phyloP scores from a whole-genome alignment of 257 asterid genomes.

The Leptodermis oblonga region DNA sequence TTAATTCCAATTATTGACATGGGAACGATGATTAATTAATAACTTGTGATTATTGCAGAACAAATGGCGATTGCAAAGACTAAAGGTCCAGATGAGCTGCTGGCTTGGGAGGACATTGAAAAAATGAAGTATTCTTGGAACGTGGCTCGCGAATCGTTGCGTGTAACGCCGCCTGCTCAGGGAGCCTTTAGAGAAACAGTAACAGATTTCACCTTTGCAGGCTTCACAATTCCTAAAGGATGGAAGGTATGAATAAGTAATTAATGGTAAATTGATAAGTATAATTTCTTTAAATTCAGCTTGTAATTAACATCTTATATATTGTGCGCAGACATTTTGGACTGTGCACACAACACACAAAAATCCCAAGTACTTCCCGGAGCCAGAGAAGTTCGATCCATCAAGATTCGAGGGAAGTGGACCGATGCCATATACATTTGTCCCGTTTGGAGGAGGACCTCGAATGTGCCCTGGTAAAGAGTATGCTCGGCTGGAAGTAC shows the following conservation, averaged over 20 bases:
- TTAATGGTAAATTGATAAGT: too few relatives aligned
- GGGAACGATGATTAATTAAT: background rate
- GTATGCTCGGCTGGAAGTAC: too few relatives aligned
- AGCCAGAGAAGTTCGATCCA: too few relatives aligned
- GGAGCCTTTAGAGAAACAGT: slow-evolving; percentile 1
- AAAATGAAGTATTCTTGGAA: too few relatives aligned
- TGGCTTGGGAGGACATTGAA: slow-evolving; percentile 29
- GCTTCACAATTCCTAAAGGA: too few relatives aligned
- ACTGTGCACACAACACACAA: background rate
- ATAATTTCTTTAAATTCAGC: too few relatives aligned
- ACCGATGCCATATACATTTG: slow-evolving; percentile 7
- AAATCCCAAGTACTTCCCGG: too few relatives aligned
- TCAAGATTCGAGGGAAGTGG: slow-evolving; percentile 8
- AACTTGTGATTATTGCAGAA: slow-evolving; percentile 16
- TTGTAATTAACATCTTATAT: background rate
- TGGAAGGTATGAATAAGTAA: too few relatives aligned
- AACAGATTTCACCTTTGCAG: too few relatives aligned
- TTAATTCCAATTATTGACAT: too few relatives aligned
- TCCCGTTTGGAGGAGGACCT: slow-evolving; percentile 20
- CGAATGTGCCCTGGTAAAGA: too few relatives aligned
- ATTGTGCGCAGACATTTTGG: slow-evolving; percentile 2
- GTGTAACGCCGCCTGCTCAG: background rate
- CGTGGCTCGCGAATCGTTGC: background rate
- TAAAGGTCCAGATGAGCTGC: slow-evolving; percentile 17
- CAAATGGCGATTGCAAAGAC: slow-evolving; percentile 18